phyloP scores from a whole-genome alignment of 1,139 yeast species.

The Schwanniomyces etchellsii region DNA sequence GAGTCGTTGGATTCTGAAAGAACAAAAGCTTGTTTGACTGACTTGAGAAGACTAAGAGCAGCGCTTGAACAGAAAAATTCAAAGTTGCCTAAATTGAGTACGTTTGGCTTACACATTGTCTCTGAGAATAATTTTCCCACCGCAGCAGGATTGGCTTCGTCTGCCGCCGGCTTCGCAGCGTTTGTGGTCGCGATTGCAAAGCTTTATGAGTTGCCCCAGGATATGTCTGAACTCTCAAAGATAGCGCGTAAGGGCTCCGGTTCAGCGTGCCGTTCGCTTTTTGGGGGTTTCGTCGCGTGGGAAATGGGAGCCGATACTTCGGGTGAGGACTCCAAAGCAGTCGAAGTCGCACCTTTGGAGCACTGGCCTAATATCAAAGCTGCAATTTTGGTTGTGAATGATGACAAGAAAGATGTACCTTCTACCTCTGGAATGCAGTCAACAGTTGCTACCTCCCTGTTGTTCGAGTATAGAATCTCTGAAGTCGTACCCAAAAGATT shows the following conservation, averaged over 20 bases:
- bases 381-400: conserved; percentile 86
- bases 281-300: conserved; percentile 99
- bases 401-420: conserved; percentile 89
- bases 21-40: conserved; percentile 74
- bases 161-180: conserved; percentile 98
- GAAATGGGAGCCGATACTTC: conserved; percentile 77
- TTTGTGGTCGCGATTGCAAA: conserved; percentile 81
- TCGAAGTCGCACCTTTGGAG: conserved; percentile 72
- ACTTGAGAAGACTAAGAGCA: conserved; percentile 62
- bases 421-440: conserved; percentile 95
- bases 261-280: conserved; percentile 92
- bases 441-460: conserved; percentile 83
- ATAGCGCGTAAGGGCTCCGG: conserved; percentile 98
- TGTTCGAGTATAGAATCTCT: conserved; percentile 71
- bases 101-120: conserved; percentile 70
- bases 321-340: conserved; percentile 91
- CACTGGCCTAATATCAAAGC: conserved; percentile 97
- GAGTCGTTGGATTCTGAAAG: conserved; percentile 65
- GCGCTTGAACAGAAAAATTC: conserved; percentile 47
- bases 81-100: conserved; percentile 54
- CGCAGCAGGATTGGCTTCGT: conserved; percentile 96
- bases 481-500: conserved; percentile 84
- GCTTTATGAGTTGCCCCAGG: conserved; percentile 74
- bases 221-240: conserved; percentile 77
- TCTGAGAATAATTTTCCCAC: conserved; percentile 98